These are phyloP conservation scores for Cyberlindnera xishuangbannaensis DNA, from an alignment of 805 yeast genomes.

Conservation along the genomic window DNA sequence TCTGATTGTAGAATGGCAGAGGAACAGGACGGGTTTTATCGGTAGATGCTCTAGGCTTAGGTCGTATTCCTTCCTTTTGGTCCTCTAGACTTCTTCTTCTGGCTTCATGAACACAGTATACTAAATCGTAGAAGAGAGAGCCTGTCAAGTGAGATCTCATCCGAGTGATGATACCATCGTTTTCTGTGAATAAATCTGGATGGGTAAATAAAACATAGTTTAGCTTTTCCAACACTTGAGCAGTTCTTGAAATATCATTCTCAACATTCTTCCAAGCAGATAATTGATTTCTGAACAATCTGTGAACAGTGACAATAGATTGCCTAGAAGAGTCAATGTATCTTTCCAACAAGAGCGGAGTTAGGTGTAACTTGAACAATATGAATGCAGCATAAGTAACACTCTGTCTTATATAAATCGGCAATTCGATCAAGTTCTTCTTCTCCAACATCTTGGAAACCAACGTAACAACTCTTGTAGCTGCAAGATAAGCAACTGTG, in stretches of 20 bases:
- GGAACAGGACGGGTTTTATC: conserved; percentile 39
- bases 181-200: conserved; percentile 72
- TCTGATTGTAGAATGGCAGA: conserved; percentile 84
- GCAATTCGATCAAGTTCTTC: conserved; percentile 72
- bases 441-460: conserved; percentile 65
- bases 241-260: conserved; percentile 86
- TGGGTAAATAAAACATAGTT: conserved; percentile 83
- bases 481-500: conserved; percentile 70
- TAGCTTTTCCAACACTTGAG: conserved; percentile 82
- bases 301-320: conserved; percentile 87
- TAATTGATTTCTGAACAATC: conserved; percentile 79
- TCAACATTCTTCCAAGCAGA: conserved; percentile 85
- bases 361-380: conserved; percentile 73
- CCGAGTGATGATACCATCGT: conserved; percentile 71
- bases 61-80: conserved; percentile 28
- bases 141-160: conserved; percentile 93
- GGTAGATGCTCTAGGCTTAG: conserved; percentile 15
- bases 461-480: conserved; percentile 77
- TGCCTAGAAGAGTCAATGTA: conserved; percentile 87
- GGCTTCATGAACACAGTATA: conserved; percentile 94
- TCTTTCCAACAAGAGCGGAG: conserved; percentile 59
- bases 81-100: conserved; percentile 56
- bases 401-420: conserved; percentile 83
- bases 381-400: conserved; percentile 74
- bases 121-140: conserved; percentile 83